Base-by-base conservation (phyloP, 1,284 basidiomycete genomes). In the Heterobasidion parviporum region DNA sequence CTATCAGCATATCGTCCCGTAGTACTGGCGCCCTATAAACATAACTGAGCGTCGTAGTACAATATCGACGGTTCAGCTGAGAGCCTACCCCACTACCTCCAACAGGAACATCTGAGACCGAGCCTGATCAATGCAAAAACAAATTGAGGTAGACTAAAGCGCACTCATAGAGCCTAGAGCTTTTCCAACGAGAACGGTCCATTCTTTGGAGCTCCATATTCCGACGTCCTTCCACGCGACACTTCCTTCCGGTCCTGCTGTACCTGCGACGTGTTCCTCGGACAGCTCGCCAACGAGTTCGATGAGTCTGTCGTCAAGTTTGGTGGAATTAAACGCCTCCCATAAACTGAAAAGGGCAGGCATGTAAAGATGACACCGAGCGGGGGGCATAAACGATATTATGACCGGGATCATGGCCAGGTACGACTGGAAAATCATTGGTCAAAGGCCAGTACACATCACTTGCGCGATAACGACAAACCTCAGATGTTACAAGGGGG, bases 201-300 rank as follows among this genome's bases (percentile, higher is more conserved):
- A 99, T 69, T 99, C 87, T 43, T 82, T 74, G 57, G 93, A 82
- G 7, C 83, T 89, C 80, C 94, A 97, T 58, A 99, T 92, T 20
- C 92, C 93, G 18, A 94, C 79, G 60, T 93, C 88, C 65, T 83
- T 85, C 81, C 87, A 88, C 56, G 72, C 68, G 5, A 80, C 77
- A 38, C 77, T 76, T 53, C 78, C 79, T 61, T 82, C 78, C 57
- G 71, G 70, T 14, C 78, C 81, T 14, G 69, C 66, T 34, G 73
- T 70, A 9, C 87, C 86, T 45, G 85, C 75, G 46, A 92, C 77
- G 65, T 94, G 89, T 64, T 89, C 84, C 65, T 91, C 85, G 0
- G 90, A 78, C 12, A 96, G 72, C 38, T 85, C 77, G 43, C 88
- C 90, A 55, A 87, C 82, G 6, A 94, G 70, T 62, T 94, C 89